Evolutionary conservation across 352 stramenopile species (phyloP).

Genomic region (Phytophthora pseudosyringae): DNA sequence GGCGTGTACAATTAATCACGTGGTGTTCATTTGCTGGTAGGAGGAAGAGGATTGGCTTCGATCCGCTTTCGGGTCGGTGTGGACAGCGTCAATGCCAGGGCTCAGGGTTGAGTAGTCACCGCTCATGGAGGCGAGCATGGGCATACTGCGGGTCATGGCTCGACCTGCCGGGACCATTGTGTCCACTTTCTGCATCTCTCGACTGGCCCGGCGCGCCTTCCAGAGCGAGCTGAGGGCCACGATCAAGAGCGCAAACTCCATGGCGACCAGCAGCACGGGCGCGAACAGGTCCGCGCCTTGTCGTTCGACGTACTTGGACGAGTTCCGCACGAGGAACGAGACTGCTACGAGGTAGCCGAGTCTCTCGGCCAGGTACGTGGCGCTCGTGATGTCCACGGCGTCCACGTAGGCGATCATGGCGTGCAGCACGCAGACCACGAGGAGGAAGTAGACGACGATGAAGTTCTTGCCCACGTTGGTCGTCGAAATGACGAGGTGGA

Average conservation of each 20-base stretch:
- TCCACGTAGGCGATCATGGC: constrained; percentile 39
- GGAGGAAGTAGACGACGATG: constrained; percentile 35
- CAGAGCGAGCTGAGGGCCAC: constrained; percentile 22
- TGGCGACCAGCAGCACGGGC: constrained; percentile 29
- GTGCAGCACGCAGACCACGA: constrained; percentile 37
- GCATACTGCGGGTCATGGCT: constrained; percentile 21
- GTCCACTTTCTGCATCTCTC: constrained; percentile 20
- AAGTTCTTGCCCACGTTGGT: constrained; percentile 31
- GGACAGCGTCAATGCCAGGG: constrained; percentile 8
- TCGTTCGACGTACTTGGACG: constrained; percentile 28
- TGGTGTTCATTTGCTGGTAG: constrained; percentile 10
- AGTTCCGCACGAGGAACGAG: constrained; percentile 25
- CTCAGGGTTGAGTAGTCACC: constrained; percentile 20
- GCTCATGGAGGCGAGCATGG: constrained; percentile 28
- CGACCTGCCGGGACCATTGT: constrained; percentile 1
- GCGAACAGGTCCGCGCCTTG: constrained; percentile 30
- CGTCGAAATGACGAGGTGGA: constrained; percentile 37
- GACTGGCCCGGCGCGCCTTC: constrained; percentile 4
- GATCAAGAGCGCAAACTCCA: constrained; percentile 26
- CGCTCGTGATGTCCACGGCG: constrained; percentile 32
- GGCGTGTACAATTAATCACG: neutral
- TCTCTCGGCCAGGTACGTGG: constrained; percentile 27
- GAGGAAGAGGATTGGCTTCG: constrained; percentile 9
- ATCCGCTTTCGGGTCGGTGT: constrained; percentile 1
- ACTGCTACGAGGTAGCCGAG: constrained; percentile 41